Percentiles rank a stretch among this genome's conserved stretches.
Conservation (phyloP, 2,329 filamentous ascomycete species). For the Colletotrichum gigasporum region DNA sequence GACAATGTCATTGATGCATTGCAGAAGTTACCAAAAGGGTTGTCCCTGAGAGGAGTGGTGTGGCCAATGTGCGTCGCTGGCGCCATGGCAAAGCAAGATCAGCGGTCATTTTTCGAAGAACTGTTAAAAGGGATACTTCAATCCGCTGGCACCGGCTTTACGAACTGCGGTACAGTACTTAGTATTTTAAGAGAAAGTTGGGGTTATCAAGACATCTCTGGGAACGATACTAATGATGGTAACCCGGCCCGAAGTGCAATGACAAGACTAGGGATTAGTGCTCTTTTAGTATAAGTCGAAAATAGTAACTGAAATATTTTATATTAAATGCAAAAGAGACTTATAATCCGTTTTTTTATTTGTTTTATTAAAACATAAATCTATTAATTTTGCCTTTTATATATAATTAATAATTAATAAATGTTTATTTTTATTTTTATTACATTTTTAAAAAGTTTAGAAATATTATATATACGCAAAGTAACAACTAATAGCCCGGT, state of each 20-base stretch:
- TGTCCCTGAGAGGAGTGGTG: constrained; percentile 9
- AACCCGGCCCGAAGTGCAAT: constrained; percentile 1
- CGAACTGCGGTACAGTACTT: constrained; percentile 17
- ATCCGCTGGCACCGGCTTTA: constrained; percentile 3
- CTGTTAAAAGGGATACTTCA: constrained; percentile 10
- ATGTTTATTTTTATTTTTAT: no score
- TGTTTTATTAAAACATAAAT: no score
- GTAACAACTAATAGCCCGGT: no score
- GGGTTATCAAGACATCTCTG: background rate
- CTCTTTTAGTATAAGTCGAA: constrained; percentile 9
- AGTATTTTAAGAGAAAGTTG: constrained; percentile 12
- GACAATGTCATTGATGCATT: constrained; percentile 3
- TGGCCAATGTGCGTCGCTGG: constrained; percentile 24
- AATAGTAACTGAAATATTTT: no score
- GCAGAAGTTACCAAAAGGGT: background rate
- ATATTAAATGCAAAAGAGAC: no score
- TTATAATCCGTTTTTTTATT: no score
- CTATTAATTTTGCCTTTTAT: no score
- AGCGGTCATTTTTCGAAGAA: constrained; percentile 14
- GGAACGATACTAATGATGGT: background rate
- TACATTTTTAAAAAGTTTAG: no score
- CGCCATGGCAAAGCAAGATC: constrained; percentile 3
- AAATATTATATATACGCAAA: no score
- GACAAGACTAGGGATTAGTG: constrained; percentile 7
- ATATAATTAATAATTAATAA: no score